Evolutionary conservation across 768 basidiomycete genomes (phyloP), one percentile per base, ranked within the genome.

Genomic region (Boletus tomentosulus): DNA sequence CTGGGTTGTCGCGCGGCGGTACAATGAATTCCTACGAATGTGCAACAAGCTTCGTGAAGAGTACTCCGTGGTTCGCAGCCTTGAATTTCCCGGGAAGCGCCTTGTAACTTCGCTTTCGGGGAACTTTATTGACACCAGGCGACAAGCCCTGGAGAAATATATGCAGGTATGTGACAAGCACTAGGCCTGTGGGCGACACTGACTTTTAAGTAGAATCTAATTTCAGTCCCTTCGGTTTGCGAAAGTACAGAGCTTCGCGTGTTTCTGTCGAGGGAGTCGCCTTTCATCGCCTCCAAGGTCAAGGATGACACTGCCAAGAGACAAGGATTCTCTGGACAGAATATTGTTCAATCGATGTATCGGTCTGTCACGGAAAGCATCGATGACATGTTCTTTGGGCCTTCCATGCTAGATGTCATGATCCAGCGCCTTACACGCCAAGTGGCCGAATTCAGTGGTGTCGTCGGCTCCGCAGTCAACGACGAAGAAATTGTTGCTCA

Each of bases 301-400:
- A 69, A 63, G 39, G 71, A 68, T 19, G 73, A 75, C 46, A 47
- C n/a, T 59, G 55, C 12, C 11, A 82, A 85, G 66, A 65, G 72
- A 11, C 60, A 75, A 13, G 65, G 76, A 0, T 85, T 87, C 62
- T 83, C 86, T 19, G 86, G 87, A 7, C 83, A 83, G 13, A 85
- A 84, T 52, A 77, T 97, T 35, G 90, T 98, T 50, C 86, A 86
- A 51, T 87, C 85, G 24, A 81, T 99, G 53, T 98, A 96, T 66
- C 85, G 87, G 30, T 91, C 92, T 25, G 90, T 99, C 44, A 83
- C 96, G 6, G 90, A 92, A 58, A 94, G 93, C 67, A 86, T 98
- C 62, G 97, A 99, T 68, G 97, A 98, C 69, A 92, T 97, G 81
- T 87, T 96, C 71, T 92, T 96, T 59, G 94, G 92, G 3, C 95